phyloP scores from a whole-genome alignment of 257 asterid species.

The Solanum pimpinellifolium region DNA sequence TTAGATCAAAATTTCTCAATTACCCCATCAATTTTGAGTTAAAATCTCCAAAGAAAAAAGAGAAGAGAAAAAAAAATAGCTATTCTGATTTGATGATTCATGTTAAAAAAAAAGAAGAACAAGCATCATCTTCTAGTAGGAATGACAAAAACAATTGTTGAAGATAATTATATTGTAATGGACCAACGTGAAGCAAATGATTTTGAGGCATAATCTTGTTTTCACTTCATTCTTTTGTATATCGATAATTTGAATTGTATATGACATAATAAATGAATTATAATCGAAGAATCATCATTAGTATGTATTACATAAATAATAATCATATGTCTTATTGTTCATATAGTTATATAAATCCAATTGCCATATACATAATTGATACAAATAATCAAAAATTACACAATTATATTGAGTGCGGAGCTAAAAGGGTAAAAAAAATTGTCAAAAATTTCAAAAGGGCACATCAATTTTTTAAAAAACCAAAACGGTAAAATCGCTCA shows the following conservation, averaged over 20 bases:
- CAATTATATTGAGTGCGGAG: neutral
- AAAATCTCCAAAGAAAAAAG: neutral
- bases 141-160: neutral
- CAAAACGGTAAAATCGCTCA: too few relatives aligned
- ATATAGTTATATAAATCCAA: neutral
- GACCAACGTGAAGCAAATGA: neutral
- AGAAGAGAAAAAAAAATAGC: neutral
- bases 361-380: neutral
- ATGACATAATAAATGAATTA: neutral
- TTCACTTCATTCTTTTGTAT: neutral
- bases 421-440: too few relatives aligned
- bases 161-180: neutral
- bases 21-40: neutral
- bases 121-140: neutral
- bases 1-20: neutral
- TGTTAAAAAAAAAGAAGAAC: too few relatives aligned
- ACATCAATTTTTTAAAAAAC: too few relatives aligned
- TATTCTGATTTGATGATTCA: neutral
- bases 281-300: neutral
- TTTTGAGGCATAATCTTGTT: neutral
- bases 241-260: neutral
- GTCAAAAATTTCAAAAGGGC: too few relatives aligned
- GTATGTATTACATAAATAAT: neutral
- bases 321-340: neutral
- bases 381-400: neutral